Conservation (phyloP, 495 filamentous ascomycete genomes). For the Monascus purpureus region DNA sequence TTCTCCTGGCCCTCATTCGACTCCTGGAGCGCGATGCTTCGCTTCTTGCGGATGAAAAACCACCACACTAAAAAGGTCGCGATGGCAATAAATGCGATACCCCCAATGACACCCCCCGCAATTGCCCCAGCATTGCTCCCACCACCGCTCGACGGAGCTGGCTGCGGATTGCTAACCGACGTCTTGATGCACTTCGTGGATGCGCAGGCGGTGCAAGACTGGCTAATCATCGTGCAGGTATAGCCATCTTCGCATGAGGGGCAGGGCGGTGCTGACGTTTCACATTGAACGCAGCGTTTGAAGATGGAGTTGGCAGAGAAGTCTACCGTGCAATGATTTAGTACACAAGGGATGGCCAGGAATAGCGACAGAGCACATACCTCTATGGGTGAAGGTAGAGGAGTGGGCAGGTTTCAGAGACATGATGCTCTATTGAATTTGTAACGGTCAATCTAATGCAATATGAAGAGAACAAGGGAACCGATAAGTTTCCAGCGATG, state of each 20-base stretch:
- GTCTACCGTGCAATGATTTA: conserved; percentile 6
- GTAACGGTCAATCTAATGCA: no score
- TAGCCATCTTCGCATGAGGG: conserved; percentile 33
- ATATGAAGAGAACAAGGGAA: neutral
- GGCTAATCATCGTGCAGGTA: conserved; percentile 41
- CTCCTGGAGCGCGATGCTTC: conserved; percentile 39
- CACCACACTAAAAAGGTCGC: conserved; percentile 72
- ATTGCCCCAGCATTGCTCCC: conserved; percentile 65
- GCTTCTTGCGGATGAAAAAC: conserved; percentile 70
- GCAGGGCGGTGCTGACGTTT: conserved; percentile 28
- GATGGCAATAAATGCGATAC: conserved; percentile 50
- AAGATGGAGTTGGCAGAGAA: conserved; percentile 24
- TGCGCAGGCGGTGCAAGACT: conserved; percentile 43
- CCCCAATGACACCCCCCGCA: conserved; percentile 72
- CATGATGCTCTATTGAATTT: conserved; percentile 14
- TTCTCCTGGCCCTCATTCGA: conserved; percentile 39
- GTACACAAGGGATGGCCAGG: neutral
- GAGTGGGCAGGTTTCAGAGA: conserved; percentile 11
- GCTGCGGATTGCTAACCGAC: conserved; percentile 14
- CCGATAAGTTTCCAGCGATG: neutral
- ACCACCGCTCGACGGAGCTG: conserved; percentile 5
- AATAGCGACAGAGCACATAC: conserved; percentile 5
- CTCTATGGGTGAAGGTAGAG: conserved; percentile 7
- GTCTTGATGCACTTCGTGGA: conserved; percentile 45
- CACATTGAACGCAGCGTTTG: conserved; percentile 33